Conservation (phyloP, 2,329 filamentous ascomycete species). For the Colletotrichum cereale region DNA sequence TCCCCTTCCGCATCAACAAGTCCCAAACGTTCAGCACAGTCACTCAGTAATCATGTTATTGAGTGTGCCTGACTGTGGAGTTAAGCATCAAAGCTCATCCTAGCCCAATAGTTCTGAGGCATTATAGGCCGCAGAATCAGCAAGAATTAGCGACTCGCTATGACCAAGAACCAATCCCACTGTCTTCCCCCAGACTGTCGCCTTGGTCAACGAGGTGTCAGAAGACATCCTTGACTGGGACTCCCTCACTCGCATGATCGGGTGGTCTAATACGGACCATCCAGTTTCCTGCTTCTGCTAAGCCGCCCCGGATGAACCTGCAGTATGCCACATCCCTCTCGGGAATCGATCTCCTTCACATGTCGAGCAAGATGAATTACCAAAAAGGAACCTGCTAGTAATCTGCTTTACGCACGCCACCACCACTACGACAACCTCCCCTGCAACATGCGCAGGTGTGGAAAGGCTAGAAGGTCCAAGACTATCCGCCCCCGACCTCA, state of each 20-base stretch:
- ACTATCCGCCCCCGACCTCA: neutral
- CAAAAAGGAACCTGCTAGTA: neutral
- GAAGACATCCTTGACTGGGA: neutral
- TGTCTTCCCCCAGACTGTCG: slow-evolving; percentile 15
- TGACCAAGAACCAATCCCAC: slow-evolving; percentile 22
- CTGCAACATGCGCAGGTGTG: slow-evolving; percentile 15
- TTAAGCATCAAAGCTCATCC: neutral
- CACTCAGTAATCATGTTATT: neutral
- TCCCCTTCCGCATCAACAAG: neutral
- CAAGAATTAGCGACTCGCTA: neutral
- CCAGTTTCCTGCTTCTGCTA: slow-evolving; percentile 21
- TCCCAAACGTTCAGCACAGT: slow-evolving; percentile 1
- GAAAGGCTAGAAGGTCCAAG: slow-evolving; percentile 8
- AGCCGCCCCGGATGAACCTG: neutral
- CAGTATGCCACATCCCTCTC: slow-evolving; percentile 15
- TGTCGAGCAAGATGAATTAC: slow-evolving; percentile 21
- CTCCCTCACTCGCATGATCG: neutral
- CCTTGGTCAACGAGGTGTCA: neutral
- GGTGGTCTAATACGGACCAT: neutral
- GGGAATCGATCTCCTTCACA: slow-evolving; percentile 34
- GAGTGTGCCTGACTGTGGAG: slow-evolving; percentile 1
- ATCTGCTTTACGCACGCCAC: neutral
- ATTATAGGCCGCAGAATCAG: neutral
- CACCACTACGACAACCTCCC: neutral
- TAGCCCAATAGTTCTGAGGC: neutral